Evolutionary conservation across 805 yeast species (phyloP).

Genomic region (Myxozyma mucilagina): DNA sequence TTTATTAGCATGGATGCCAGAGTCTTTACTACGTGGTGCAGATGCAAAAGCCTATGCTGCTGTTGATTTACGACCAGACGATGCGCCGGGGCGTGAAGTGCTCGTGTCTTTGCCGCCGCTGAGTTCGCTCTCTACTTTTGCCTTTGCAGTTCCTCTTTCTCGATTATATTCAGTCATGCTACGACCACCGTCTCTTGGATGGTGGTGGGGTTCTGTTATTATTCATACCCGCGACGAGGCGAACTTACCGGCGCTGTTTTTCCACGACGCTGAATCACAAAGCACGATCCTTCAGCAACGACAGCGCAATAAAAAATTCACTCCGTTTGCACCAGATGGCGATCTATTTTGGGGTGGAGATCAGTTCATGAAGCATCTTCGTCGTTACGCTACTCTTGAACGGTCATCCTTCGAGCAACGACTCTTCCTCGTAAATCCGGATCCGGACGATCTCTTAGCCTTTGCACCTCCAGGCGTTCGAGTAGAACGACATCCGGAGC

Average conservation of each 20-base stretch:
- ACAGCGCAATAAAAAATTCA: slow-evolving; percentile 62
- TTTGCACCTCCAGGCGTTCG: slow-evolving; percentile 52
- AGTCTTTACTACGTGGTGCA: slow-evolving; percentile 45
- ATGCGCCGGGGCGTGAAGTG: slow-evolving; percentile 33
- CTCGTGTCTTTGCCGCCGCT: slow-evolving; percentile 55
- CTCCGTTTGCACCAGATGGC: slow-evolving; percentile 59
- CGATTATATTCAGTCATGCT: slow-evolving; percentile 76
- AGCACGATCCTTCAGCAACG: slow-evolving; percentile 67
- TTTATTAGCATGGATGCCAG: slow-evolving; percentile 67
- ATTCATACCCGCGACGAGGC: slow-evolving; percentile 63
- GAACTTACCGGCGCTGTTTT: slow-evolving; percentile 79
- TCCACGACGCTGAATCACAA: slow-evolving; percentile 86
- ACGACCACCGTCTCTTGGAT: slow-evolving; percentile 78
- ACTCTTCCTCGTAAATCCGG: slow-evolving; percentile 76
- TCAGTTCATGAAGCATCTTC: slow-evolving; percentile 62
- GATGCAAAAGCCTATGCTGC: slow-evolving; percentile 51
- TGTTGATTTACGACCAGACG: slow-evolving; percentile 50
- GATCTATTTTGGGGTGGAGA: slow-evolving; percentile 89
- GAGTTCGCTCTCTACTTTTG: slow-evolving; percentile 58
- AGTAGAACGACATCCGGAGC: slow-evolving; percentile 32
- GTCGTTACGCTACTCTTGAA: slow-evolving; percentile 59
- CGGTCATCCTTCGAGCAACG: slow-evolving; percentile 70
- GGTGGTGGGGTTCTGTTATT: slow-evolving; percentile 90
- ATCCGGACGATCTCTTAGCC: slow-evolving; percentile 60
- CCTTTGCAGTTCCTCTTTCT: slow-evolving; percentile 63